Conservation (phyloP, 345 rosid species). For the Moringa oleifera region DNA sequence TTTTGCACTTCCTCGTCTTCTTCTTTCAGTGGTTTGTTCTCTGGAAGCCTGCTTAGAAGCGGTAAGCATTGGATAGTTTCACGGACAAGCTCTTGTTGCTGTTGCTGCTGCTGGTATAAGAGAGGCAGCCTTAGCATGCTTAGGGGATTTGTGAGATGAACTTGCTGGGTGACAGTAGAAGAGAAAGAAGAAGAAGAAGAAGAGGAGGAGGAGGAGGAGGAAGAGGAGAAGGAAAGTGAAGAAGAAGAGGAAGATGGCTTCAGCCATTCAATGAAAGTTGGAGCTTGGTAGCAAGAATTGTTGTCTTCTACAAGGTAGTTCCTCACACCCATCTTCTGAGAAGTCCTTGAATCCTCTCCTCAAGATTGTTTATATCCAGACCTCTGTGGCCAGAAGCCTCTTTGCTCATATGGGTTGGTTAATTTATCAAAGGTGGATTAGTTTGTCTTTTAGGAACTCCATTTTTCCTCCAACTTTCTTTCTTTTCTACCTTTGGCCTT, state of each 20-base stretch:
- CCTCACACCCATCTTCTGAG: constrained; percentile 44
- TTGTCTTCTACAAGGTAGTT: constrained; percentile 34
- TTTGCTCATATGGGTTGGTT: constrained; percentile 34
- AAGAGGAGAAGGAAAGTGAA: constrained; percentile 25
- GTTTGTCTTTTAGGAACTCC: constrained; percentile 44
- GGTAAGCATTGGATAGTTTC: constrained; percentile 47
- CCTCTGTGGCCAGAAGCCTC: constrained; percentile 38
- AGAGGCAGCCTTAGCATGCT: constrained; percentile 13
- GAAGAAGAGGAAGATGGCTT: constrained; percentile 40
- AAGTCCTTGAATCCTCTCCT: constrained; percentile 8
- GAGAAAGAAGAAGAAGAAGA: constrained; percentile 25
- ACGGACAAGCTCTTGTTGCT: constrained; percentile 7
- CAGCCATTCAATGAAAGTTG: constrained; percentile 82
- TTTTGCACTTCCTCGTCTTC: constrained; percentile 12
- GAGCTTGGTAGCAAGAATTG: constrained; percentile 30
- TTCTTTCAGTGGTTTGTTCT: constrained; percentile 28
- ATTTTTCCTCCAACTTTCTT: constrained; percentile 11
- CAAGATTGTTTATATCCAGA: constrained; percentile 25
- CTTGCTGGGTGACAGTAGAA: constrained; percentile 24
- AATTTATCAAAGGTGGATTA: constrained; percentile 29
- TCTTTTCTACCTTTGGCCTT: constrained; percentile 30
- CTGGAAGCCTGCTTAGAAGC: constrained; percentile 42
- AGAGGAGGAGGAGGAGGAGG: constrained; percentile 23
- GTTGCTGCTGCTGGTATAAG: constrained; percentile 12
- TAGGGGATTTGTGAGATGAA: not conserved